Percentiles rank a stretch among this genome's conserved stretches.
These are phyloP conservation scores for Combretum micranthum DNA, from an alignment of 345 rosid species.

Conservation along the genomic window DNA sequence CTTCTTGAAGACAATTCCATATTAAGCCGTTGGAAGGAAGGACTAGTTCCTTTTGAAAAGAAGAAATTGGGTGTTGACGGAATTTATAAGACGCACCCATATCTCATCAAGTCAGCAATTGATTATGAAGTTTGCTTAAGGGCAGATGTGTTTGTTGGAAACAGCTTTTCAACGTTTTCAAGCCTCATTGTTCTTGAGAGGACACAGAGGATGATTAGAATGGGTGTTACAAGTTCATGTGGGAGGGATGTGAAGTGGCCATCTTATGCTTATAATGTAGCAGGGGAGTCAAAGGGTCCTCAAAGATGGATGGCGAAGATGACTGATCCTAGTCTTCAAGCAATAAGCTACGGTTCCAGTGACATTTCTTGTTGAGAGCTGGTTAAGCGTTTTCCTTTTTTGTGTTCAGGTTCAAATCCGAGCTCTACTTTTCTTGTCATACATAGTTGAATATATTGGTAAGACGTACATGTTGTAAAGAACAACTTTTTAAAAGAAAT, in stretches of 20 bases:
- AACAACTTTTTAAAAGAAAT: too few species aligned
- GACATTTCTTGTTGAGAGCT: slow-evolving; percentile 51
- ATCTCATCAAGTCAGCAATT: slow-evolving; percentile 87
- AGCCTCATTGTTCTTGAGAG: slow-evolving; percentile 85
- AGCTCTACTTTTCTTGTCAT: too few species aligned
- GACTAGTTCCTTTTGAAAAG: slow-evolving; percentile 74
- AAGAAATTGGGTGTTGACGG: slow-evolving; percentile 67
- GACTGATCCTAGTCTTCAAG: slow-evolving; percentile 69
- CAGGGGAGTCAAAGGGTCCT: slow-evolving; percentile 57
- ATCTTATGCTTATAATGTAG: slow-evolving; percentile 77
- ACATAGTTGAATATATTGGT: too few species aligned
- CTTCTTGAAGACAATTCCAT: slow-evolving; percentile 76
- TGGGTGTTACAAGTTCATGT: slow-evolving; percentile 56
- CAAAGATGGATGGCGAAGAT: slow-evolving; percentile 82
- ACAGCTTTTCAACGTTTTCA: slow-evolving; percentile 93
- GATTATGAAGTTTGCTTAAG: slow-evolving; percentile 89
- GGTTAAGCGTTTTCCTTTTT: too few species aligned
- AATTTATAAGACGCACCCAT: slow-evolving; percentile 69
- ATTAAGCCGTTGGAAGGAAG: slow-evolving; percentile 67
- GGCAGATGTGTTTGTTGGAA: slow-evolving; percentile 87
- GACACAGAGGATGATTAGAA: slow-evolving; percentile 63
- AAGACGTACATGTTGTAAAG: too few species aligned
- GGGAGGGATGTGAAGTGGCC: slow-evolving; percentile 54
- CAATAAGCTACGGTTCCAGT: slow-evolving; percentile 80
- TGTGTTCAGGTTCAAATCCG: too few species aligned